Percentiles rank a stretch among this genome's conserved stretches.
These are phyloP conservation scores for Hypoxylon perforatum DNA, from an alignment of 495 filamentous ascomycete species.

Conservation along the genomic window DNA sequence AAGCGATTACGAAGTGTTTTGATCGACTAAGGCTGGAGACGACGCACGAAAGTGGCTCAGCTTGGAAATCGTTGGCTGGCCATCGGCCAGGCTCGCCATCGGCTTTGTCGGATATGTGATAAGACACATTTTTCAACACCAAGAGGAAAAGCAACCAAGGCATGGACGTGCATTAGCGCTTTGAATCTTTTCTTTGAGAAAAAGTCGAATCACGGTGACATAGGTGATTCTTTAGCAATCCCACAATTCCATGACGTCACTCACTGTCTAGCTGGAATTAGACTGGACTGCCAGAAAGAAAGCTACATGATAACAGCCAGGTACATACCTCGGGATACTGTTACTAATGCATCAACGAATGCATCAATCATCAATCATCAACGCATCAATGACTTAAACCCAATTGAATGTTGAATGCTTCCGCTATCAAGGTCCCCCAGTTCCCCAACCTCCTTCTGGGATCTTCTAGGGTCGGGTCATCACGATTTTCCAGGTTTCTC, in stretches of 20 bases:
- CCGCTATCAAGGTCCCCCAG: neutral
- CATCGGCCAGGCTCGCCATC: slow-evolving; percentile 6
- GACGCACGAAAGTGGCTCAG: slow-evolving; percentile 27
- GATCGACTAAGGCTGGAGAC: slow-evolving; percentile 1
- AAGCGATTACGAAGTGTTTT: slow-evolving; percentile 3
- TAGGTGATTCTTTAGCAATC: slow-evolving; percentile 7
- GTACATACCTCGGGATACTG: too few species aligned
- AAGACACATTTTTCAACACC: neutral
- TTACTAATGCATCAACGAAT: too few species aligned
- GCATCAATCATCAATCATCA: too few species aligned
- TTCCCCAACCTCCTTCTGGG: too few species aligned
- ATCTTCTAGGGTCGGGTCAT: too few species aligned
- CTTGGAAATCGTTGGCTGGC: slow-evolving; percentile 4
- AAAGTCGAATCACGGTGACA: slow-evolving; percentile 18
- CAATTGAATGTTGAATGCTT: neutral
- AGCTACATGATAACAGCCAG: too few species aligned
- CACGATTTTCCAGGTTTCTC: too few species aligned
- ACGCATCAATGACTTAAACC: too few species aligned
- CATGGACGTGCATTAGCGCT: neutral
- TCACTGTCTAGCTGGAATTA: too few species aligned
- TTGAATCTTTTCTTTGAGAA: neutral
- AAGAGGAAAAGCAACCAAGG: slow-evolving; percentile 1
- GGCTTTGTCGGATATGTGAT: slow-evolving; percentile 5
- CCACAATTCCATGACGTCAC: slow-evolving; percentile 25
- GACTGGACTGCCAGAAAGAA: too few species aligned